Percentiles rank a stretch among this genome's conserved stretches.
phyloP scores from a whole-genome alignment of 164 flowering plant species.

The Litsea cubeba region DNA sequence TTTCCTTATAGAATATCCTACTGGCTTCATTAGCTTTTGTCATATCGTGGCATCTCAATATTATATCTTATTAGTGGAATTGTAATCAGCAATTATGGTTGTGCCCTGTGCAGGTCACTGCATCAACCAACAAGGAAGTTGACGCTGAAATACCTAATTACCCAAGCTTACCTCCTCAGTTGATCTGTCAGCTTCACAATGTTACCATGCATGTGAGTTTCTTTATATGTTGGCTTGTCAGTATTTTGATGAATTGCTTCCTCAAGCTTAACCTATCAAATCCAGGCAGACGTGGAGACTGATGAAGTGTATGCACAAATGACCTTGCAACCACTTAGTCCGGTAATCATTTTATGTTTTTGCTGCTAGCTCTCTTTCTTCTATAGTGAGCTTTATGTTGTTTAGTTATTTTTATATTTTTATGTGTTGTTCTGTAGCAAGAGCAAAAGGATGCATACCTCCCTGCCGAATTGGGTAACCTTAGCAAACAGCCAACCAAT shows the following conservation, averaged over 20 bases:
- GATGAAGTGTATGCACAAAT: slow-evolving; percentile 95
- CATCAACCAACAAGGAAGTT: slow-evolving; percentile 81
- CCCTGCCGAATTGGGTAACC: slow-evolving; percentile 65
- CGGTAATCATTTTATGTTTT: slow-evolving; percentile 30
- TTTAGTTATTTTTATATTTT: not conserved
- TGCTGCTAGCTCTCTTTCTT: not conserved
- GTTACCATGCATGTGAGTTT: slow-evolving; percentile 85
- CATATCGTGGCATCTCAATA: too few relatives aligned
- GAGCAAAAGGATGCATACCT: slow-evolving; percentile 79
- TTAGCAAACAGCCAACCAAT: slow-evolving; percentile 79
- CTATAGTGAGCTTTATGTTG: not conserved
- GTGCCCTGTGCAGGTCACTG: slow-evolving; percentile 45
- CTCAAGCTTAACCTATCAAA: slow-evolving; percentile 8
- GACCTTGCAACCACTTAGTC: slow-evolving; percentile 87
- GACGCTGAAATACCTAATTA: slow-evolving; percentile 83
- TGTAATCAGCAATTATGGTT: too few relatives aligned
- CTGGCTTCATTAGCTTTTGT: too few relatives aligned
- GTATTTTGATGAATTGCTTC: not conserved
- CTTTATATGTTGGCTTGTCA: not conserved
- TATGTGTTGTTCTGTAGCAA: slow-evolving; percentile 44
- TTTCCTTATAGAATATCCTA: too few relatives aligned
- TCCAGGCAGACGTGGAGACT: slow-evolving; percentile 87
- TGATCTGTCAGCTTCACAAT: slow-evolving; percentile 87
- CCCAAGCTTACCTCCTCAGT: slow-evolving; percentile 87
- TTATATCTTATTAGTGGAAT: slow-evolving; percentile 9